These are phyloP conservation scores for Fusarium acutatum DNA, from an alignment of 2,329 filamentous ascomycete genomes.

Conservation along the genomic window DNA sequence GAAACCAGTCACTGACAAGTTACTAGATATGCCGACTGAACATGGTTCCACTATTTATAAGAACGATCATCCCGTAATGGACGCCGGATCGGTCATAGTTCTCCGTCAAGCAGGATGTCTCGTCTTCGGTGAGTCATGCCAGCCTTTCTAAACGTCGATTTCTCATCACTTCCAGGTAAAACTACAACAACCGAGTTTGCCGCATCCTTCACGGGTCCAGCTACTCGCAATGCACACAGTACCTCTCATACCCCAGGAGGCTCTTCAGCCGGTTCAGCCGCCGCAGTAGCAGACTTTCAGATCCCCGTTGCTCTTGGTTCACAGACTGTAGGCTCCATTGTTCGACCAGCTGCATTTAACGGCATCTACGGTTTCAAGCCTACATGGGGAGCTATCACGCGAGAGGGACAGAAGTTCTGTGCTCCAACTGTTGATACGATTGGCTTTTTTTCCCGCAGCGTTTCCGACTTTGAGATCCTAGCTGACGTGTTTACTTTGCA, in stretches of 20 bases:
- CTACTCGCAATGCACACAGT: slow-evolving; percentile 70
- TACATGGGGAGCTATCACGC: slow-evolving; percentile 69
- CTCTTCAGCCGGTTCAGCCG: slow-evolving; percentile 72
- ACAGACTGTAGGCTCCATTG: slow-evolving; percentile 71
- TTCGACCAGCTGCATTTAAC: slow-evolving; percentile 71
- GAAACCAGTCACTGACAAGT: not conserved
- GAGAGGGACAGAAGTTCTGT: slow-evolving; percentile 69
- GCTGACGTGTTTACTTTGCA: slow-evolving; percentile 61
- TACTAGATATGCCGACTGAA: slow-evolving; percentile 62
- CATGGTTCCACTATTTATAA: slow-evolving; percentile 63
- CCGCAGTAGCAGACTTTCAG: slow-evolving; percentile 72
- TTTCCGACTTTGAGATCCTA: slow-evolving; percentile 66
- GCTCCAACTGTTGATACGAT: slow-evolving; percentile 69
- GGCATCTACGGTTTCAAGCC: slow-evolving; percentile 73
- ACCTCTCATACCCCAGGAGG: slow-evolving; percentile 68
- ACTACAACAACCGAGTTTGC: slow-evolving; percentile 63
- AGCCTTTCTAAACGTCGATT: slow-evolving; percentile 49
- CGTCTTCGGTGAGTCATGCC: slow-evolving; percentile 55
- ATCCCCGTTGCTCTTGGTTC: slow-evolving; percentile 69
- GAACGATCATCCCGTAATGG: slow-evolving; percentile 52
- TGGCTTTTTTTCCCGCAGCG: slow-evolving; percentile 66
- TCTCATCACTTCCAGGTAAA: slow-evolving; percentile 59
- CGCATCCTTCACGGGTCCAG: slow-evolving; percentile 56
- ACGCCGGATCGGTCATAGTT: slow-evolving; percentile 60
- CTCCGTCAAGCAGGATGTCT: slow-evolving; percentile 64